Evolutionary conservation across 2,329 filamentous ascomycete genomes (phyloP).

Genomic region (Ceratocystis huliohia): DNA sequence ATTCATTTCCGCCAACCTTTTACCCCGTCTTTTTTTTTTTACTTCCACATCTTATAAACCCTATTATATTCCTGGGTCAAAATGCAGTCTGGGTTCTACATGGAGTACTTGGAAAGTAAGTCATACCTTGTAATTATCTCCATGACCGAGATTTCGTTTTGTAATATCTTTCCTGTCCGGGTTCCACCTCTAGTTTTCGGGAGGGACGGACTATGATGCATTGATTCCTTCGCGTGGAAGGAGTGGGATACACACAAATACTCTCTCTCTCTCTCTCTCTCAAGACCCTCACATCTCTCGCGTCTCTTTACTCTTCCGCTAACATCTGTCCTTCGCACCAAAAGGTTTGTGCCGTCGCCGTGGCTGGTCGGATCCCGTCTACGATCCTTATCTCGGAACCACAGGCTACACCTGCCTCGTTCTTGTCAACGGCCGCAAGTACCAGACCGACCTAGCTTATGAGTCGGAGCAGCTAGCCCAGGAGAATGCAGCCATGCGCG

Average conservation of each 20-base stretch:
- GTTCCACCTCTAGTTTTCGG: not conserved
- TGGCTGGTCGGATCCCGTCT: constrained; percentile 82
- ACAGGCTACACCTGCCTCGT: constrained; percentile 80
- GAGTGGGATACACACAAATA: not conserved
- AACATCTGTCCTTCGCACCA: constrained; percentile 9
- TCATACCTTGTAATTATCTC: constrained; percentile 20
- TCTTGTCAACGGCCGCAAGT: constrained; percentile 90
- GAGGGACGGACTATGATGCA: not conserved
- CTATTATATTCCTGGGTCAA: not conserved
- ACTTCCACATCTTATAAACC: not conserved
- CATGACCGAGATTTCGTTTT: not conserved
- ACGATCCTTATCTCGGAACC: constrained; percentile 64
- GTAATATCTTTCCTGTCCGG: not conserved
- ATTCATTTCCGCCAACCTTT: not conserved
- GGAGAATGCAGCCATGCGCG: constrained; percentile 88
- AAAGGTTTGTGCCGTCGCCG: constrained; percentile 86
- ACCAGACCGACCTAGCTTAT: constrained; percentile 80
- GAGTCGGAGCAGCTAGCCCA: constrained; percentile 71
- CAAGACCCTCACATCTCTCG: not conserved
- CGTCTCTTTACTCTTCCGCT: not conserved
- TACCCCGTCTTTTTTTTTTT: not conserved
- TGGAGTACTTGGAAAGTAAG: constrained; percentile 66
- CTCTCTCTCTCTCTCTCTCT: not conserved
- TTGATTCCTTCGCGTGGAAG: no score
- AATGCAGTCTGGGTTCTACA: constrained; percentile 43